These are phyloP conservation scores for Diddensiella transvaalensis DNA, from an alignment of 805 yeast genomes.

Conservation along the genomic window DNA sequence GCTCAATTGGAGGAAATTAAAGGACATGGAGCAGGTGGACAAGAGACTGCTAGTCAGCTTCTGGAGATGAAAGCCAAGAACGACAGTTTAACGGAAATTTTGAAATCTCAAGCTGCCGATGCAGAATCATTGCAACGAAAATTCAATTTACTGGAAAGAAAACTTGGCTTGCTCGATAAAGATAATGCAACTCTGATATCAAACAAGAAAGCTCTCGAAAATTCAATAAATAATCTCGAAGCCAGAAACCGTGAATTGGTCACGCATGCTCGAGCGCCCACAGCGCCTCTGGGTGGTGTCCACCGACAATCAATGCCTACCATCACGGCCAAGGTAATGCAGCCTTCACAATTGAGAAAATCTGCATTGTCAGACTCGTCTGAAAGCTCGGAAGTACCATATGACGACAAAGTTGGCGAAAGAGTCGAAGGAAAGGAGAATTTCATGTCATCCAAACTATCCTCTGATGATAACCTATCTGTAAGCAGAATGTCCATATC, in stretches of 20 bases:
- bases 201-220: background rate
- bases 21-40: background rate
- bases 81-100: background rate
- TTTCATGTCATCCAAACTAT: background rate
- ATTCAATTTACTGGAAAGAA: background rate
- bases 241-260: background rate
- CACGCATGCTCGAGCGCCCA: background rate
- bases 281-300: background rate
- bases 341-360: background rate
- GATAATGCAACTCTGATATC: background rate
- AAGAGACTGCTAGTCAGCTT: background rate
- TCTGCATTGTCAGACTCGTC: background rate
- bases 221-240: background rate
- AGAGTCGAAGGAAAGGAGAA: background rate
- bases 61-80: background rate
- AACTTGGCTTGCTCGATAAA: background rate
- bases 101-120: background rate
- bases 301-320: background rate
- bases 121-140: background rate
- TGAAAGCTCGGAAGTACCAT: background rate
- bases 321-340: background rate
- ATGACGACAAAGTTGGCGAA: background rate
- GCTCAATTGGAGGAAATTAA: conserved; percentile 9
- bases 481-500: background rate
- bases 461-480: background rate